Evolutionary conservation across 1,139 yeast species (phyloP).

Genomic region (Suhomyces bolitotheri): DNA sequence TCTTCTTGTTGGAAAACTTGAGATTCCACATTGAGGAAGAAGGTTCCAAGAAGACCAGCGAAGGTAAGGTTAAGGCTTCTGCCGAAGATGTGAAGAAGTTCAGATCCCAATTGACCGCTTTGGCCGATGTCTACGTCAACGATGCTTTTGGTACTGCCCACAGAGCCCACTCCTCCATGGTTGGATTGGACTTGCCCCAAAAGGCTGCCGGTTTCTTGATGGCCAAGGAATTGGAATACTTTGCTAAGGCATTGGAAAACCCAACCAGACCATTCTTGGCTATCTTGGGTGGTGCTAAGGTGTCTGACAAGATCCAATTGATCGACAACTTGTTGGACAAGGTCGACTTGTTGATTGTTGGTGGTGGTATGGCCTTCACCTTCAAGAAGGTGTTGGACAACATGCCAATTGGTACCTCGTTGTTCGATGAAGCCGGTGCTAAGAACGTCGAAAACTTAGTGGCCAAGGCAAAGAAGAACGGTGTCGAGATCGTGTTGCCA

Average conservation of each 20-base stretch:
- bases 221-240: conserved; percentile 94
- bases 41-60: conserved; percentile 69
- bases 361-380: conserved; percentile 99
- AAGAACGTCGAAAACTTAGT: conserved; percentile 85
- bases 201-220: conserved; percentile 97
- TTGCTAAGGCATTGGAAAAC: conserved; percentile 95
- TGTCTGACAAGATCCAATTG: conserved; percentile 94
- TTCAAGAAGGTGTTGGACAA: conserved; percentile 88
- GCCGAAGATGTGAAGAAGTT: conserved; percentile 77
- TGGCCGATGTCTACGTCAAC: conserved; percentile 94
- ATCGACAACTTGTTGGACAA: conserved; percentile 95
- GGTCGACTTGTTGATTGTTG: conserved; percentile 87
- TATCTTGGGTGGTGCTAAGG: conserved; percentile 98
- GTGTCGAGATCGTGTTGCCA: conserved; percentile 88
- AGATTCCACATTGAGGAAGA: conserved; percentile 98
- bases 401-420: conserved; percentile 84
- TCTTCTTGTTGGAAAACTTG: conserved; percentile 88
- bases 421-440: conserved; percentile 90
- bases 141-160: conserved; percentile 99
- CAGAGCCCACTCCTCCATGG: conserved; percentile 99
- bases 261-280: conserved; percentile 97
- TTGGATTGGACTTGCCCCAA: conserved; percentile 88
- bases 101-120: conserved; percentile 81
- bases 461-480: conserved; percentile 92
- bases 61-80: conserved; percentile 91